A percentile compares a stretch with the other conserved stretches of the same genome.
These are phyloP conservation scores for Fusarium tupiense DNA, from an alignment of 2,329 filamentous ascomycete species.

Conservation along the genomic window DNA sequence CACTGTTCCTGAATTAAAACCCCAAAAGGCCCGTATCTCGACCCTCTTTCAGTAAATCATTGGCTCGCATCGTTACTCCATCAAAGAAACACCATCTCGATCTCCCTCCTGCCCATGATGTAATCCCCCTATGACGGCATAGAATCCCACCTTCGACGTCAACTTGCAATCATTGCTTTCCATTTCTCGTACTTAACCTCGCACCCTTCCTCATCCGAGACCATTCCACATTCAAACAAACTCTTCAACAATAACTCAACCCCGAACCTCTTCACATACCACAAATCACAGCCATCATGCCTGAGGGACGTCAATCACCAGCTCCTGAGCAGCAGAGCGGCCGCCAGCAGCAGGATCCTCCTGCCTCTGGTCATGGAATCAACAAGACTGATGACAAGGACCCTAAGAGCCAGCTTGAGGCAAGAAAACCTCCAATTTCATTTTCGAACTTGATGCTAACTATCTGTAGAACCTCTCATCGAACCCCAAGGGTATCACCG, in stretches of 20 bases:
- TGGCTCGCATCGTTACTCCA: neutral
- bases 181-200: slow-evolving; percentile 14
- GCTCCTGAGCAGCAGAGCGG: slow-evolving; percentile 74
- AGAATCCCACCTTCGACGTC: slow-evolving; percentile 37
- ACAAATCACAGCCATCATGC: slow-evolving; percentile 63
- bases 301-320: slow-evolving; percentile 81
- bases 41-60: neutral
- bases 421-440: slow-evolving; percentile 40
- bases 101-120: slow-evolving; percentile 35
- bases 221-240: slow-evolving; percentile 1
- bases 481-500: slow-evolving; percentile 73
- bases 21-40: neutral
- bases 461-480: slow-evolving; percentile 60
- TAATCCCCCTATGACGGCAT: slow-evolving; percentile 45
- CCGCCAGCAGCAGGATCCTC: slow-evolving; percentile 68
- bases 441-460: neutral
- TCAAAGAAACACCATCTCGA: slow-evolving; percentile 25
- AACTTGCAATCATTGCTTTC: slow-evolving; percentile 33
- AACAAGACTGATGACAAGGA: slow-evolving; percentile 60
- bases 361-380: slow-evolving; percentile 67
- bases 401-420: slow-evolving; percentile 62
- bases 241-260: neutral
- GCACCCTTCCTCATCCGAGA: neutral
- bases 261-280: neutral
- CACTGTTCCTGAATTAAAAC: slow-evolving; percentile 3